Percentiles rank a stretch among this genome's conserved stretches.
Conservation (phyloP, 257 asterid genomes). For the Fraxinus excelsior region DNA sequence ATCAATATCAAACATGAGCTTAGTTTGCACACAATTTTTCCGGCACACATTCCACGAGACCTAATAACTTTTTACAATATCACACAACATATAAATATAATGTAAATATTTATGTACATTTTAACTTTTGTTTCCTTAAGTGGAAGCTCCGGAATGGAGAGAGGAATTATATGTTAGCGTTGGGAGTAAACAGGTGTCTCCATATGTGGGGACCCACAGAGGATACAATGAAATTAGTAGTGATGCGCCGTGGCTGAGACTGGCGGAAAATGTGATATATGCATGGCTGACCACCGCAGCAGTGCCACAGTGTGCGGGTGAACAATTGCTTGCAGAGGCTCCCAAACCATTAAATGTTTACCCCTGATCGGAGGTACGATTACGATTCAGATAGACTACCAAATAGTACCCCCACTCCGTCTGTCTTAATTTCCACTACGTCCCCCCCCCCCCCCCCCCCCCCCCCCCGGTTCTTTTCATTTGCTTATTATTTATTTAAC, state of each 20-base stretch:
- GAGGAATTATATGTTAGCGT: not conserved
- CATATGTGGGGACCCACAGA: slow-evolving; percentile 13
- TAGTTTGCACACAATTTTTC: too few species aligned
- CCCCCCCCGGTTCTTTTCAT: too few species aligned
- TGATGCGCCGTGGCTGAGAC: slow-evolving; percentile 11
- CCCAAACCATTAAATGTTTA: slow-evolving; percentile 27
- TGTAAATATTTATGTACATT: too few species aligned
- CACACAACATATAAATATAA: too few species aligned
- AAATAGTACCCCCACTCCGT: not conserved
- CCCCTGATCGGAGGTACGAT: slow-evolving; percentile 5
- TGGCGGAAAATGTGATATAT: not conserved
- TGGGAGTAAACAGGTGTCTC: not conserved
- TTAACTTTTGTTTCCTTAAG: too few species aligned
- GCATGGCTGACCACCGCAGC: slow-evolving; percentile 10
- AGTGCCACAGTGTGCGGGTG: slow-evolving; percentile 25
- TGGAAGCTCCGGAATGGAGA: not conserved
- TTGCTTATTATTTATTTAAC: not conserved
- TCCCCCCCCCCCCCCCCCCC: too few species aligned
- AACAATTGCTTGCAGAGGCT: slow-evolving; percentile 32
- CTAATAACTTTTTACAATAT: too few species aligned
- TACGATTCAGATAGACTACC: not conserved
- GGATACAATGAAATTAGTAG: slow-evolving; percentile 29
- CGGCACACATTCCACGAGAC: too few species aligned
- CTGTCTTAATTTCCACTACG: not conserved
- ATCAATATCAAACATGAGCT: too few species aligned